Evolutionary conservation across 305 asterid species (phyloP).

Genomic region (Coffea humblotiana): DNA sequence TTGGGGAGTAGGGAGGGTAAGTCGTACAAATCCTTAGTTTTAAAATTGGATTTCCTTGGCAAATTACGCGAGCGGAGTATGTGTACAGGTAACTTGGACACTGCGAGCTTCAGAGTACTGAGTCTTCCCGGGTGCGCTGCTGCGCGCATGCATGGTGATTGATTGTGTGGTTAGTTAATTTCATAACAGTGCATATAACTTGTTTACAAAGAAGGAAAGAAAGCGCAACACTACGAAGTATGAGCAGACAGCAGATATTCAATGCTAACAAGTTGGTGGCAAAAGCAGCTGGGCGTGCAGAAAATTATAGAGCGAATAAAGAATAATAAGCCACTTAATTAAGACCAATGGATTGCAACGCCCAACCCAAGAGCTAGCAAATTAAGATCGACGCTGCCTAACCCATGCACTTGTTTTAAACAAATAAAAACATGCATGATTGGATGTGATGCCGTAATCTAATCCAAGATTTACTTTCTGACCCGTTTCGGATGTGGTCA

Average conservation of each 20-base stretch:
- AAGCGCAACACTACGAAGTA: too few relatives aligned
- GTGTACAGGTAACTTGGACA: too few relatives aligned
- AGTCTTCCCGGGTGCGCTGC: too few relatives aligned
- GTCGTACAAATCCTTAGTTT: too few relatives aligned
- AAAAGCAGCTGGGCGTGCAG: neutral
- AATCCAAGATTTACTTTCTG: slow-evolving; percentile 15
- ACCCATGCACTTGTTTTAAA: neutral
- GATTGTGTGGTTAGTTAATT: neutral
- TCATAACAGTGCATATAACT: neutral
- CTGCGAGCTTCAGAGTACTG: too few relatives aligned
- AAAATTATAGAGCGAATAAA: neutral
- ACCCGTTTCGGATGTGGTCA: slow-evolving; percentile 10
- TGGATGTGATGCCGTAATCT: slow-evolving; percentile 38
- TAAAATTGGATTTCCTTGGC: too few relatives aligned
- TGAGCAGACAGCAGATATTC: neutral
- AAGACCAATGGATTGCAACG: neutral
- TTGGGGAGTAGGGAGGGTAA: too few relatives aligned
- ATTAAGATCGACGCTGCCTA: neutral
- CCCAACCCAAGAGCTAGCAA: too few relatives aligned
- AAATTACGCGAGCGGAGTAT: too few relatives aligned
- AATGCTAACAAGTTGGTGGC: neutral
- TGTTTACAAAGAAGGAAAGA: too few relatives aligned
- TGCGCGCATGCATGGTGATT: too few relatives aligned
- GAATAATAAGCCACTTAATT: too few relatives aligned
- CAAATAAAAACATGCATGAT: slow-evolving; percentile 22